Base-by-base conservation (phyloP, 192 early-diverging fungal genomes). In the Coemansia sp. region DNA sequence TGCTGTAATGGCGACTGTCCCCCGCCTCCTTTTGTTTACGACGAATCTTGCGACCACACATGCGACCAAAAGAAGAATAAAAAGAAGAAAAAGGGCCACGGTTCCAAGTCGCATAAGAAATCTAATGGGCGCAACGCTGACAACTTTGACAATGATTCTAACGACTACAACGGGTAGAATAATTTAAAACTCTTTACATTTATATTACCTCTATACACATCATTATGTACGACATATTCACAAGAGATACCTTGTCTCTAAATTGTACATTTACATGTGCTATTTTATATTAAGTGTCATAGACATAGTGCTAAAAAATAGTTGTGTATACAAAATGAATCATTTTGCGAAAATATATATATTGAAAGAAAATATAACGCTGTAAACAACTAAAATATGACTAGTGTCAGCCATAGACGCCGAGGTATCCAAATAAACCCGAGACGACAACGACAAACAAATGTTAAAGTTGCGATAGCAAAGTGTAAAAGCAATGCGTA, bases 1-100 rank as follows among this genome's bases (percentile, higher is more conserved):
- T 24, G 60, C 9, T 33, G 62, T 8, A 60, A 60, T 33, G 40
- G 54, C n/a, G 75, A 65, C 63, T 71, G 67, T 66, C 77, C 67
- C 10, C 73, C 73, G 7, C 73, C 73, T 12, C 73, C 73, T 13
- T 79, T 60, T 62, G 70, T 79, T 15, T 79, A 79, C 61, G 77
- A 79, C 29, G 73, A 65, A 38, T 70, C 57, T 16, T 60, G 74
- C 64, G 55, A 64, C 22, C 62, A 76, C 55, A 34, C 54, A 11
- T 46, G 64, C 33, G 33, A 49, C 11, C 9, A 61, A 42, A 74
- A 74, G 38, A 31, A 65, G 12, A 73, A 73, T 3, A 64, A 68
- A 29, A 29, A 64, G 1, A 36, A 65, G 12, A 73, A 73, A 9
- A 64, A 68, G 60, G 31, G 57, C 13, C 27, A 18, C 57, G 57